These are phyloP conservation scores for Candida jianshihensis DNA, from an alignment of 805 yeast species.

Conservation along the genomic window DNA sequence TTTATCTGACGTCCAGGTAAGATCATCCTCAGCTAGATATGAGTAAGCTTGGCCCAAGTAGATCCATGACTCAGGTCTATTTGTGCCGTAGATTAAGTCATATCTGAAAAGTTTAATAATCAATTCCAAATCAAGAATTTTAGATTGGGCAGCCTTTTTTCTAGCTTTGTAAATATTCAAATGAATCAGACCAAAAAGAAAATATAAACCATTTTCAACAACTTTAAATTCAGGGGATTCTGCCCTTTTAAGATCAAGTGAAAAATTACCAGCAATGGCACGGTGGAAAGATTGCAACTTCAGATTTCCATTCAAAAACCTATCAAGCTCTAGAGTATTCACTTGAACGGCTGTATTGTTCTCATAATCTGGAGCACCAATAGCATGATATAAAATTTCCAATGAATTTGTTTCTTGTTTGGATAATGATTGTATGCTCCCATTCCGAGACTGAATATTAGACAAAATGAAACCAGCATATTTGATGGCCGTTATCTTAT, in stretches of 20 bases:
- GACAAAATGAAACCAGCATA: conserved; percentile 46
- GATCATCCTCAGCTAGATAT: conserved; percentile 76
- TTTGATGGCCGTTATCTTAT: conserved; percentile 30
- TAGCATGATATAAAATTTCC: conserved; percentile 62
- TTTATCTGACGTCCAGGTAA: conserved; percentile 89
- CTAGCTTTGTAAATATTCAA: conserved; percentile 61
- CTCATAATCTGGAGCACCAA: conserved; percentile 59
- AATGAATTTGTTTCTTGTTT: conserved; percentile 63
- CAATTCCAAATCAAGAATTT: conserved; percentile 73
- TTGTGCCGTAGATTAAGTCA: conserved; percentile 62
- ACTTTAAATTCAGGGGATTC: conserved; percentile 29
- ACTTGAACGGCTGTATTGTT: conserved; percentile 34
- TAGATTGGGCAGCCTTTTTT: conserved; percentile 70
- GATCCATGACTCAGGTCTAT: conserved; percentile 81
- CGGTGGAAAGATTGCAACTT: conserved; percentile 38
- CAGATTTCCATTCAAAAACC: conserved; percentile 40
- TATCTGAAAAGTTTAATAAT: conserved; percentile 58
- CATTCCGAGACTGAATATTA: conserved; percentile 49
- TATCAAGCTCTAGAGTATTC: conserved; percentile 39
- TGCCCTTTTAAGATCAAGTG: conserved; percentile 25
- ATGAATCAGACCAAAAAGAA: conserved; percentile 58
- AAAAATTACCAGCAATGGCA: conserved; percentile 44
- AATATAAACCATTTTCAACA: conserved; percentile 54
- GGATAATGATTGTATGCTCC: conserved; percentile 45
- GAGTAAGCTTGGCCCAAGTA: conserved; percentile 76